phyloP scores from a whole-genome alignment of 2,329 filamentous ascomycete species.

The Diaporthe citrichinensis region DNA sequence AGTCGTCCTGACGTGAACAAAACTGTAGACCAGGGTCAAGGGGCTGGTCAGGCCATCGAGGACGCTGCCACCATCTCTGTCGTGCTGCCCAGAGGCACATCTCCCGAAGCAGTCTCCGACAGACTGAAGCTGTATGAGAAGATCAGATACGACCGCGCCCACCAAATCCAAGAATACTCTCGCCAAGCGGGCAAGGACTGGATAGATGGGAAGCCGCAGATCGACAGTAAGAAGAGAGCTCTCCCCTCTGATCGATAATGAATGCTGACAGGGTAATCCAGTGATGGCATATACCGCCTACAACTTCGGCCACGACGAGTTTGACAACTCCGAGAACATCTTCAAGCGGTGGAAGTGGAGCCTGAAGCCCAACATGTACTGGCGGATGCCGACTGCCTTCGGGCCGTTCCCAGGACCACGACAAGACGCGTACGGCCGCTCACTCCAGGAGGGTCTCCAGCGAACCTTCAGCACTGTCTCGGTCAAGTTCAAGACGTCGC shows the following conservation, averaged over 20 bases:
- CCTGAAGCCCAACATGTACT: conserved; percentile 54
- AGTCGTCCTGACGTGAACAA: neutral
- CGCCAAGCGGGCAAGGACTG: conserved; percentile 65
- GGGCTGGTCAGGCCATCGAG: conserved; percentile 75
- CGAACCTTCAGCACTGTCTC: conserved; percentile 59
- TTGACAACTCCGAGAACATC: conserved; percentile 64
- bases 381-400: conserved; percentile 61
- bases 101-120: conserved; percentile 62
- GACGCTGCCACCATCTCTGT: conserved; percentile 72
- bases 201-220: conserved; percentile 50
- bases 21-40: conserved; percentile 66
- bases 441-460: conserved; percentile 32
- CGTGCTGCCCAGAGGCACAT: conserved; percentile 65
- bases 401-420: conserved; percentile 62
- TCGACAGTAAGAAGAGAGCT: conserved; percentile 56
- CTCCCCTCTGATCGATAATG: too few relatives aligned
- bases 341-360: conserved; percentile 65
- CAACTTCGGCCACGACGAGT: conserved; percentile 72
- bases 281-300: conserved; percentile 60
- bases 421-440: conserved; percentile 51
- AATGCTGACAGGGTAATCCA: conserved; percentile 45
- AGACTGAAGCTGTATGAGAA: conserved; percentile 72
- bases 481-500: conserved; percentile 64
- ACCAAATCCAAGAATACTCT: conserved; percentile 70
- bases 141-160: conserved; percentile 69